A percentile compares a stretch with the other conserved stretches of the same genome.
These are phyloP conservation scores for Debaryomyces tyrocola DNA, from an alignment of 805 yeast species.

Conservation along the genomic window DNA sequence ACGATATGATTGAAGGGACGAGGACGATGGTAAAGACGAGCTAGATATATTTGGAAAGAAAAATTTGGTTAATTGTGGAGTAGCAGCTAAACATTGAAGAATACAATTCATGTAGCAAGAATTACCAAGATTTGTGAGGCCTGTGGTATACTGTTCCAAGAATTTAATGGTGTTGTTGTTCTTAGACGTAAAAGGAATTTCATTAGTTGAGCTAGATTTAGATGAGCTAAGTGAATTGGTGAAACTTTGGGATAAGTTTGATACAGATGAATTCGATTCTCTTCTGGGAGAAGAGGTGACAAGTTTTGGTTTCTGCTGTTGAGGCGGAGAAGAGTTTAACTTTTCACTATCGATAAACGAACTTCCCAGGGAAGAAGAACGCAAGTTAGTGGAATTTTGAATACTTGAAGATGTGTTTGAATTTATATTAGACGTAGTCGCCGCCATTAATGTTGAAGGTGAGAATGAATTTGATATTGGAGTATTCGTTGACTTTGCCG, in stretches of 20 bases:
- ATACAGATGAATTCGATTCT: background rate
- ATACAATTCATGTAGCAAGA: conserved; percentile 92
- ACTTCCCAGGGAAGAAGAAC: background rate
- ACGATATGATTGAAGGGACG: conserved; percentile 49
- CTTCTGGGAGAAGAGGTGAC: background rate
- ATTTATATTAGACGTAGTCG: background rate
- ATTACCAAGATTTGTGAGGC: conserved; percentile 80
- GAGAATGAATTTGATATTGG: conserved; percentile 18
- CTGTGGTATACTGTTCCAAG: conserved; percentile 54
- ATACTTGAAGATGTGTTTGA: background rate
- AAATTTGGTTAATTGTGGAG: conserved; percentile 61
- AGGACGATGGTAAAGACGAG: conserved; percentile 7
- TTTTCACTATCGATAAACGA: background rate
- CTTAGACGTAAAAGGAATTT: background rate
- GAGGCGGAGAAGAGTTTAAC: background rate
- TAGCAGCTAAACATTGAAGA: conserved; percentile 80
- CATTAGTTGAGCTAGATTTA: background rate
- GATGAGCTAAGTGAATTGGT: background rate
- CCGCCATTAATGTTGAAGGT: background rate
- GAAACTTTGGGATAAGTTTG: background rate
- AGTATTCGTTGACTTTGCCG: conserved; percentile 21
- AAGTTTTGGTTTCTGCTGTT: background rate
- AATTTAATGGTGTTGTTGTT: conserved; percentile 12
- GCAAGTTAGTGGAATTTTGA: no score
- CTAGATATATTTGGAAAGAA: conserved; percentile 46